Evolutionary conservation across 768 basidiomycete species (phyloP).

Genomic region (Lentinula sp.): DNA sequence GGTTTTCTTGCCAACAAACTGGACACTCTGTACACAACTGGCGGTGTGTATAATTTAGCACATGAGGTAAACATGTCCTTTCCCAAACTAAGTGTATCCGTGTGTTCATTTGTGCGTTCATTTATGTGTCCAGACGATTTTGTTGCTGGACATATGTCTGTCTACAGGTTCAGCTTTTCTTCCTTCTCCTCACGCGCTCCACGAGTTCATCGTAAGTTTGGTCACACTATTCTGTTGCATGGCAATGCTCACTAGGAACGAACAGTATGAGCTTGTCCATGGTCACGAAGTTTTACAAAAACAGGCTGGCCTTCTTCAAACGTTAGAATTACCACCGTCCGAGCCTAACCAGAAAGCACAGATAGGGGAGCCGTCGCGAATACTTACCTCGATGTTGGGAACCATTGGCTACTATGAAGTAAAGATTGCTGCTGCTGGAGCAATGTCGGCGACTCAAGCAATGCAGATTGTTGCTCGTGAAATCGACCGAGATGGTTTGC

Average conservation of each 20-base stretch:
- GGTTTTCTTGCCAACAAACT: conserved; percentile 51
- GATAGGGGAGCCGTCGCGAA: conserved; percentile 28
- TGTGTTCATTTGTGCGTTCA: not conserved
- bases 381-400: conserved; percentile 34
- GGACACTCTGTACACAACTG: conserved; percentile 44
- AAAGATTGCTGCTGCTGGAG: conserved; percentile 38
- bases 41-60: conserved; percentile 45
- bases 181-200: conserved; percentile 45
- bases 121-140: conserved; percentile 32
- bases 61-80: conserved; percentile 39
- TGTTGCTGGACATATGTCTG: conserved; percentile 47
- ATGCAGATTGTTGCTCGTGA: conserved; percentile 53
- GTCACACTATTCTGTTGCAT: not conserved
- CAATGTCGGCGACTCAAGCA: conserved; percentile 46
- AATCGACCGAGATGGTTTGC: conserved; percentile 57
- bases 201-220: conserved; percentile 55
- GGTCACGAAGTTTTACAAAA: conserved; percentile 42
- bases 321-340: conserved; percentile 26
- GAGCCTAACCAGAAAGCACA: conserved; percentile 16
- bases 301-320: conserved; percentile 38
- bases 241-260: not conserved
- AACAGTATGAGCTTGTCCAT: conserved; percentile 64
- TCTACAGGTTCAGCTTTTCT: conserved; percentile 47
- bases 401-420: conserved; percentile 47
- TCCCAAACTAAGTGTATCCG: not conserved